Conservation (phyloP, 2,329 filamentous ascomycete species). For the Nothophoma quercina region DNA sequence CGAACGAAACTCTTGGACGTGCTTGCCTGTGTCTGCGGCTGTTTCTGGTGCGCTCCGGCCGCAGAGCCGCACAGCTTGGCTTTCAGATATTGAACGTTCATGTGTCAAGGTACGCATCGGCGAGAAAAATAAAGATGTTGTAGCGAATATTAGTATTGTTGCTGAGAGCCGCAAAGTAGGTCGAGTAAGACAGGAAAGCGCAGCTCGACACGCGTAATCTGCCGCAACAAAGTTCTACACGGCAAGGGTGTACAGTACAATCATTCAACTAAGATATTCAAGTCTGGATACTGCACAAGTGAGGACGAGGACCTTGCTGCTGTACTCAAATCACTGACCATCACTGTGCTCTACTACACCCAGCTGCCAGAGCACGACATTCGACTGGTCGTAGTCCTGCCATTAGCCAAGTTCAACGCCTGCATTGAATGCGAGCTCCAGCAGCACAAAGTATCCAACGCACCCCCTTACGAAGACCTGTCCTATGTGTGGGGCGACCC, state of each 20-base stretch:
- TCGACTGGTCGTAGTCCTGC: not conserved
- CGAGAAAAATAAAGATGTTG: too few species aligned
- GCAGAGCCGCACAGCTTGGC: constrained; percentile 14
- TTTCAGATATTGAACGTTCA: constrained; percentile 2
- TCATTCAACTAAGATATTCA: too few species aligned
- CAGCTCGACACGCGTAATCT: not conserved
- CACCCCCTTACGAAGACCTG: not conserved
- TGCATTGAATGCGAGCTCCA: not conserved
- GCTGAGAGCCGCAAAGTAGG: too few species aligned
- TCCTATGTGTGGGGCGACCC: not conserved
- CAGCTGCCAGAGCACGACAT: not conserved
- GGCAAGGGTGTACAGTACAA: too few species aligned
- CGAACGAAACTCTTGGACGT: not conserved
- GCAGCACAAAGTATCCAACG: not conserved
- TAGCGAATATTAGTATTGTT: too few species aligned
- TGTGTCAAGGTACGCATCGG: too few species aligned
- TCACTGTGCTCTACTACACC: not conserved
- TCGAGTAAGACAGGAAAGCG: not conserved
- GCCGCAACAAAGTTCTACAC: not conserved
- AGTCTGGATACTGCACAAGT: too few species aligned
- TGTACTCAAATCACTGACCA: too few species aligned
- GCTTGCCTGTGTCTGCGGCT: not conserved
- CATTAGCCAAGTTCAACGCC: not conserved
- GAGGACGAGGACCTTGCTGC: too few species aligned
- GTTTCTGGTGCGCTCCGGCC: constrained; percentile 14